Base-by-base conservation (phyloP, 257 asterid genomes). In the Osmanthus fragrans region DNA sequence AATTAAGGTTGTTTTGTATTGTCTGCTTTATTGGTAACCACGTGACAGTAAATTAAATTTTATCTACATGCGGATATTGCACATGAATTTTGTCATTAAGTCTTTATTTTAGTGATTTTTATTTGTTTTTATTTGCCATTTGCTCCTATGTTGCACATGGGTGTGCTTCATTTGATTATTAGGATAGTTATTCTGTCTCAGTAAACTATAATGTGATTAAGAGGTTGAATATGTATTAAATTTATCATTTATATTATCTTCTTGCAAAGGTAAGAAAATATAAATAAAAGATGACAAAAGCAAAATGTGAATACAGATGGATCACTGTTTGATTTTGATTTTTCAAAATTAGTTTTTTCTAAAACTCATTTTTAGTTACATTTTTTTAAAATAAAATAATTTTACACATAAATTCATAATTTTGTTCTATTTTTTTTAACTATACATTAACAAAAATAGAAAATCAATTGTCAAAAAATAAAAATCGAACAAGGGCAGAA, bases 131-230 rank as follows among this genome's bases (percentile, higher is more conserved):
- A 39, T 63, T 23, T 58, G 64, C 37, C 5, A 13, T 64, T 74
- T 75, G 67, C 54, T 39, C 60, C 75, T 10, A 11, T 27, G 79
- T 49, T 73, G 83, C 90, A 86, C 90, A 86, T 88, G 36, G 90
- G 79, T 68, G 65, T 85, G 85, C 71, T 75, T 82, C 70, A 32
- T 75, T 78, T 80, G 51, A 63, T 63, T 9, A 86, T 81, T 86
- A 75, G 73, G 76, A 79, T 82, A 78, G 75, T 78, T 78, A 70
- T 76, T 68, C 68, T 86, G 86, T 82, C 76, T 71, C 47, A 63
- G 81, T 67, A 49, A 79, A 74, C 66, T 19, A 21, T 32, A 81
- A 33, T 40, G 63, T 37, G 34, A 58, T 74, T 74, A 51, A 6
- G 65, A 60, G 73, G 80, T 47, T 33, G 40, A 63, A 2, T 65